Conservation (phyloP, 2,329 filamentous ascomycete species). For the Exserohilum turcica region DNA sequence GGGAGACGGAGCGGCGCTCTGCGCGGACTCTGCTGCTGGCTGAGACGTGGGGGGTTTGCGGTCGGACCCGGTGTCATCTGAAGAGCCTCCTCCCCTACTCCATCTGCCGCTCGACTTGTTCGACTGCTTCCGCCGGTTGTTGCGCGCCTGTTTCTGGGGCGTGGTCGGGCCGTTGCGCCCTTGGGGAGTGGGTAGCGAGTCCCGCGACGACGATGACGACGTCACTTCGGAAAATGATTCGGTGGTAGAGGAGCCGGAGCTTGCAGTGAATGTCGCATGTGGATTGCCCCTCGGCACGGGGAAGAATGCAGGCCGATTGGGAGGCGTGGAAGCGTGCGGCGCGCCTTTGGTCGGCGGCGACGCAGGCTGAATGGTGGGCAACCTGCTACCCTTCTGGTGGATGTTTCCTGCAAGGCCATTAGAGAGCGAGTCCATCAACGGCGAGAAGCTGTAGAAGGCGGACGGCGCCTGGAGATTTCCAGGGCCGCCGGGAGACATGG, state of each 20-base stretch:
- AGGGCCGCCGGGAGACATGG: constrained; percentile 26
- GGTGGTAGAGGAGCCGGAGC: constrained; percentile 33
- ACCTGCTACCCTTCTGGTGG: constrained; percentile 16
- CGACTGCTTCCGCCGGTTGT: constrained; percentile 34
- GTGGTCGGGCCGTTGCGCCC: constrained; percentile 29
- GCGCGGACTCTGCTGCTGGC: constrained; percentile 23
- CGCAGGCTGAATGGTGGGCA: constrained; percentile 37
- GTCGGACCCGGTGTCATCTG: constrained; percentile 37
- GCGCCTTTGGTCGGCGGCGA: constrained; percentile 37
- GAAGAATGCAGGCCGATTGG: constrained; percentile 17
- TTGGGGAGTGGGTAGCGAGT: constrained; percentile 33
- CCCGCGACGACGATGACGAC: constrained; percentile 38
- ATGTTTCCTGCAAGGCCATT: constrained; percentile 29
- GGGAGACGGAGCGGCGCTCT: constrained; percentile 22
- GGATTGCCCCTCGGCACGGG: constrained; percentile 19
- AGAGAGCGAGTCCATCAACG: constrained; percentile 25
- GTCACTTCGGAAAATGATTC: constrained; percentile 38
- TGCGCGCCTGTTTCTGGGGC: constrained; percentile 36
- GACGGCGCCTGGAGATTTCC: constrained; percentile 19
- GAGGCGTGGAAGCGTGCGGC: constrained; percentile 23
- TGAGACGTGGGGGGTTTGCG: constrained; percentile 30
- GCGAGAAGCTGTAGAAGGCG: constrained; percentile 11
- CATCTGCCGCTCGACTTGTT: constrained; percentile 34
- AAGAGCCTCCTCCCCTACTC: constrained; percentile 35
- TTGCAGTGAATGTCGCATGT: constrained; percentile 37